Percentiles rank a stretch among this genome's conserved stretches.
These are phyloP conservation scores for Exophiala lecanii-corni DNA, from an alignment of 2,329 filamentous ascomycete genomes.

Conservation along the genomic window DNA sequence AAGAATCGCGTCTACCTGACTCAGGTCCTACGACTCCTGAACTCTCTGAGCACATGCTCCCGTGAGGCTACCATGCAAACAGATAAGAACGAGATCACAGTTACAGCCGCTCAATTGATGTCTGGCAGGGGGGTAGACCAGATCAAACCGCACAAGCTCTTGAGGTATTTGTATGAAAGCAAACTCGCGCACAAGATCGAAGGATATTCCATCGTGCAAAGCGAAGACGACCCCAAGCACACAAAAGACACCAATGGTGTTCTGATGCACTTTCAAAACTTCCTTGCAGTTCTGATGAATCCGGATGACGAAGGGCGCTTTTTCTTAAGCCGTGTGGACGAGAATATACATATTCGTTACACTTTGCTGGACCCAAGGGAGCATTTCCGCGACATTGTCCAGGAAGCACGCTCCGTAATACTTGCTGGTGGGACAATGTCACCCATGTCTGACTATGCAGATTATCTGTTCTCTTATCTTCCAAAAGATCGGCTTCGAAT, in stretches of 20 bases:
- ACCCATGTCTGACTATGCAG: conserved; percentile 84
- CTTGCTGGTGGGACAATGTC: conserved; percentile 97
- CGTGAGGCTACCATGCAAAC: conserved; percentile 43
- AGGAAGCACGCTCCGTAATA: conserved; percentile 79
- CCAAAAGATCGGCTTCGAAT: conserved; percentile 62
- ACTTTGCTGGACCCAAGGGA: conserved; percentile 86
- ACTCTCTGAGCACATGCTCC: conserved; percentile 69
- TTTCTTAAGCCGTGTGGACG: conserved; percentile 49
- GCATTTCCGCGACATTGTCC: conserved; percentile 83
- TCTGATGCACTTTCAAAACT: conserved; percentile 59
- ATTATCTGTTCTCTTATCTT: conserved; percentile 78
- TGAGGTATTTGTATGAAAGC: conserved; percentile 82
- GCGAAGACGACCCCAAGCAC: conserved; percentile 20
- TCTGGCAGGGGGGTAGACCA: conserved; percentile 85
- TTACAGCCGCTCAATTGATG: conserved; percentile 68
- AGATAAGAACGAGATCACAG: conserved; percentile 57
- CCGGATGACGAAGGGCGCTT: conserved; percentile 64
- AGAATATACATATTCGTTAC: conserved; percentile 65
- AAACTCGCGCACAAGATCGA: conserved; percentile 94
- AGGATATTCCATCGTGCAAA: conserved; percentile 60
- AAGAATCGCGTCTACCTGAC: conserved; percentile 89
- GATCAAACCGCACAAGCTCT: conserved; percentile 86
- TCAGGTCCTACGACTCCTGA: conserved; percentile 76
- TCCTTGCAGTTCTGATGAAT: conserved; percentile 81
- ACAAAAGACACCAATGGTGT: conserved; percentile 38